A percentile compares a stretch with the other conserved stretches of the same genome.
Conservation (phyloP, 805 yeast species). For the Candida arabinofermentans region DNA sequence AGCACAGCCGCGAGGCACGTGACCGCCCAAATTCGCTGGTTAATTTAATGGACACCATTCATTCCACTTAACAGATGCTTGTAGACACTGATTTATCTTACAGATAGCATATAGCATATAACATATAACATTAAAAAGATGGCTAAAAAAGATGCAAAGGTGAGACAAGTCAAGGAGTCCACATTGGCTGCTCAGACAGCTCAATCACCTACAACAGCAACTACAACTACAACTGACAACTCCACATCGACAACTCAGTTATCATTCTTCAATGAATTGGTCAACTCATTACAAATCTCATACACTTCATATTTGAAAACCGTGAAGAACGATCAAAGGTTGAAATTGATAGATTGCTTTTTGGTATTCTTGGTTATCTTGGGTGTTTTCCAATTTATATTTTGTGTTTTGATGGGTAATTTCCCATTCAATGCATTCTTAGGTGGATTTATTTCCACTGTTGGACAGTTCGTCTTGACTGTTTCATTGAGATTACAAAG, state of each 20-base stretch:
- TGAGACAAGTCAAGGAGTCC: background rate
- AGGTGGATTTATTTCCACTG: slow-evolving; percentile 88
- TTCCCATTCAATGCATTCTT: slow-evolving; percentile 97
- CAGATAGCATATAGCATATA: background rate
- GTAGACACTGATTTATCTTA: too few species aligned
- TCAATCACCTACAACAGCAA: slow-evolving; percentile 3
- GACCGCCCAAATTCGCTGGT: too few species aligned
- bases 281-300: slow-evolving; percentile 29
- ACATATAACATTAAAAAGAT: slow-evolving; percentile 13
- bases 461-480: slow-evolving; percentile 91
- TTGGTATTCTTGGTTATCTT: slow-evolving; percentile 67
- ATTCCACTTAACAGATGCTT: too few species aligned
- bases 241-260: slow-evolving; percentile 3
- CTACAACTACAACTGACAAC: slow-evolving; percentile 9
- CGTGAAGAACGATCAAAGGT: slow-evolving; percentile 33
- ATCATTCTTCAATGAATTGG: slow-evolving; percentile 28
- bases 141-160: slow-evolving; percentile 37
- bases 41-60: too few species aligned
- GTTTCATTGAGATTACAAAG: slow-evolving; percentile 76
- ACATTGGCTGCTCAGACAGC: background rate
- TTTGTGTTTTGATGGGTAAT: slow-evolving; percentile 73
- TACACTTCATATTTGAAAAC: slow-evolving; percentile 31
- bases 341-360: slow-evolving; percentile 73
- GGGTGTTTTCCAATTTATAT: slow-evolving; percentile 76
- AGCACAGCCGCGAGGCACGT: too few species aligned